Conservation (phyloP, 1,284 basidiomycete genomes). For the Cryptococcus sp. region DNA sequence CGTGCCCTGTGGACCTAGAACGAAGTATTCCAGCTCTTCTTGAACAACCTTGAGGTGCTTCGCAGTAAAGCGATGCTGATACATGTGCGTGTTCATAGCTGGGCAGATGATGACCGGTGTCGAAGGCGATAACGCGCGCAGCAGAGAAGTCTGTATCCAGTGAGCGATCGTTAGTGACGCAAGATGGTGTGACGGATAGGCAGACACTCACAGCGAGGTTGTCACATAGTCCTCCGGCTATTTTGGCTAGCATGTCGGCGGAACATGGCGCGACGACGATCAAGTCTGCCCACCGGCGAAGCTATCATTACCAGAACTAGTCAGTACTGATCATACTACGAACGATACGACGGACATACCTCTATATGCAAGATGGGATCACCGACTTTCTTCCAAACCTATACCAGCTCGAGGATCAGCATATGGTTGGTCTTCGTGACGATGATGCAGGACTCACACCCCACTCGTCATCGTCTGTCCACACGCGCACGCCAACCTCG, state of each 20-base stretch:
- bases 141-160: slow-evolving; percentile 72
- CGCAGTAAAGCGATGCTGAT: slow-evolving; percentile 85
- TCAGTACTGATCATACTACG: neutral
- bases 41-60: slow-evolving; percentile 72
- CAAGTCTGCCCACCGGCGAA: slow-evolving; percentile 92
- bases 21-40: slow-evolving; percentile 73
- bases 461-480: slow-evolving; percentile 94
- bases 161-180: neutral
- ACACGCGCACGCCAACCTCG: slow-evolving; percentile 64
- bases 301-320: slow-evolving; percentile 38
- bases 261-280: slow-evolving; percentile 93
- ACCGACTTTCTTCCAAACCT: slow-evolving; percentile 69
- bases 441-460: slow-evolving; percentile 55
- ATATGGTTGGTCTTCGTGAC: neutral
- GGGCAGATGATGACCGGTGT: slow-evolving; percentile 89
- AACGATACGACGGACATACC: slow-evolving; percentile 32
- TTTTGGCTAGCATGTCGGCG: slow-evolving; percentile 92
- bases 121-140: slow-evolving; percentile 77
- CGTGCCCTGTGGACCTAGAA: slow-evolving; percentile 67
- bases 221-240: slow-evolving; percentile 84
- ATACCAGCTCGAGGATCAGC: neutral
- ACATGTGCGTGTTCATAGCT: slow-evolving; percentile 99
- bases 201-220: slow-evolving; percentile 71
- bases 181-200: neutral
- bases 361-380: slow-evolving; percentile 97